Evolutionary conservation across 1,284 basidiomycete species (phyloP), one percentile per base, ranked within the genome.

Genomic region (Trametes hirsuta): DNA sequence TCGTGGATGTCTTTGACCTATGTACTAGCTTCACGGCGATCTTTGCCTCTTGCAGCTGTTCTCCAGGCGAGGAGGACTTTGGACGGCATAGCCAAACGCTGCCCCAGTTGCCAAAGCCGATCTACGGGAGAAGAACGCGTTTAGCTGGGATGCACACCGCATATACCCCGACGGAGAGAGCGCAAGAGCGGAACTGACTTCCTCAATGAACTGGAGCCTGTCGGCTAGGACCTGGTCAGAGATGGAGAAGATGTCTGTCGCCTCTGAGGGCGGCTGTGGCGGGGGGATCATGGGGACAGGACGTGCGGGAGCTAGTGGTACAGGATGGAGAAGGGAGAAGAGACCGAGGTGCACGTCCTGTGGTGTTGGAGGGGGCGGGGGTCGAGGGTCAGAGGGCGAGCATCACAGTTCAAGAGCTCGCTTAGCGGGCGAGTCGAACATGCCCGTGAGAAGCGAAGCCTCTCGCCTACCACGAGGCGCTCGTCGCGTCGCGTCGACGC

Each of bases 11-110:
- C 74, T 90, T 90, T 62, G 85, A 86, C 52, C 91, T 79, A 71
- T 95, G 91, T 0, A 97, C 95, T 42, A 97, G 83, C 78, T 97
- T 97, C 68, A 95, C 87, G 1, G 95, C 94, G 25, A 96, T 84
- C 68, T 87, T 86, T 14, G 75, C 64, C 60, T 71, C 66, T 9
- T 59, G 64, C 9, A 61, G 63, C 3, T 56, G 47, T 52, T 60
- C 47, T 25, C 71, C 68, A 6, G 78, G 74, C 37, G 74, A 73
- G 11, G 78, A 71, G 34, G 76, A 75, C 73, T 86, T 90, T 56
- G 88, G 87, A 45, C 76, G 76, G 70, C 87, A 90, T 65, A 89
- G 73, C 90, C 90, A 92, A 58, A 92, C 90, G 69, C 88, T 90
- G 49, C 91, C 91, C 92, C 92, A 94, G 75, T 94, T 94, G 40